Evolutionary conservation across 441 rosid genomes (phyloP).

Genomic region (Populus hybrid): DNA sequence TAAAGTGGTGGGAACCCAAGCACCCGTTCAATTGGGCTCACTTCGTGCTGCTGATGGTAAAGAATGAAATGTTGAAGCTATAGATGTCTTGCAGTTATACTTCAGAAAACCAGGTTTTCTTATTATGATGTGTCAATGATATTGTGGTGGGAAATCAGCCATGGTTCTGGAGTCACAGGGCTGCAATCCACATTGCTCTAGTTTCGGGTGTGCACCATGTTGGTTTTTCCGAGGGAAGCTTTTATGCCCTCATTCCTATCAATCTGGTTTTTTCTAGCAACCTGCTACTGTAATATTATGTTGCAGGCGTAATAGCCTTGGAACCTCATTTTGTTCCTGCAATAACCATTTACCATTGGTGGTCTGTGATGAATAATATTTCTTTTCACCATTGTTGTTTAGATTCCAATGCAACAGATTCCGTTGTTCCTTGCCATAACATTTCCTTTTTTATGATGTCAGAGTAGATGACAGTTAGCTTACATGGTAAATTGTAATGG

Average conservation of each 20-base stretch:
- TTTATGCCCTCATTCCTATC: conserved; percentile 12
- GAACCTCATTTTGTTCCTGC: not conserved
- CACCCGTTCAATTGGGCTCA: conserved; percentile 93
- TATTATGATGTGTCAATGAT: conserved; percentile 5
- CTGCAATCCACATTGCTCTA: not conserved
- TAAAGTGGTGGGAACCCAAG: conserved; percentile 96
- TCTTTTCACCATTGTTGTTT: conserved; percentile 56
- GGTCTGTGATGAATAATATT: conserved; percentile 54
- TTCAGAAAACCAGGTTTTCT: conserved; percentile 1
- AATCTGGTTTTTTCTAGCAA: not conserved
- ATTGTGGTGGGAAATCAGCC: conserved; percentile 4
- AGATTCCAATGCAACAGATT: too few relatives aligned
- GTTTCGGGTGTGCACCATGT: not conserved
- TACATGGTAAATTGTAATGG: too few relatives aligned
- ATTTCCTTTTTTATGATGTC: too few relatives aligned
- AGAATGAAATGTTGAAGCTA: conserved; percentile 47
- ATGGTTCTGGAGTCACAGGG: conserved; percentile 1
- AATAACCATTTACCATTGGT: conserved; percentile 79
- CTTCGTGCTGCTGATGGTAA: conserved; percentile 92
- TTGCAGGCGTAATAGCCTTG: not conserved
- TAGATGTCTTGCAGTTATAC: not conserved
- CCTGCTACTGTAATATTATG: not conserved
- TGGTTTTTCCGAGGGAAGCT: conserved; percentile 1
- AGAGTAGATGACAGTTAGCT: too few relatives aligned
- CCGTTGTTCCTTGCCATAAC: too few relatives aligned